Evolutionary conservation across 495 filamentous ascomycete genomes (phyloP), one percentile per base, ranked within the genome.

Genomic region (Aspergillus campestris): DNA sequence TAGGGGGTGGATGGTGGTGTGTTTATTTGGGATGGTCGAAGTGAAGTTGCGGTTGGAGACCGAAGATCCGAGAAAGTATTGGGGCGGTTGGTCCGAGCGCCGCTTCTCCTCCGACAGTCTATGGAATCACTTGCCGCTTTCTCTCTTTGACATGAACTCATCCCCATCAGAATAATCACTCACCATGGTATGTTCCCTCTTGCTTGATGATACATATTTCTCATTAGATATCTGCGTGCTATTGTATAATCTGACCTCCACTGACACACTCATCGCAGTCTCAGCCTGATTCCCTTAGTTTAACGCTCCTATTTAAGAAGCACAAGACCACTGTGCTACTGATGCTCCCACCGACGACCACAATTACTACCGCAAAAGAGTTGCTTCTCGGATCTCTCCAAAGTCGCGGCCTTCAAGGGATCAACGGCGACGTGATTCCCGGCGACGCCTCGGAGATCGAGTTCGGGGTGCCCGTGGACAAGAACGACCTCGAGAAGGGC

Each of bases 251-350:
- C 31, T 24, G 10, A 8, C 15, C 34, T 34, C 39, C 49, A 47
- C 43, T 39, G 35, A 18, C 8, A 31, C 15, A 38, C 35, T 35
- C 18, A 37, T 24, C 10, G 47, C 49, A 64, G 58, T 45, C 58
- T 18, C 61, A 61, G 12, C 31, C 52, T 34, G 61, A 70, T 44
- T 52, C 69, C 11, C 43, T 58, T 12, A 70, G 78, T 28, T 70
- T 78, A 64, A 88, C 86, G 8, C 61, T 95, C 32, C 77, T 83
- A 24, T 79, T 94, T 62, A 95, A 94, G 55, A 72, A 84, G 64
- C 80, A 84, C 62, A 84, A 79, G 46, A 82, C 80, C 45, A 94
- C 86, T 24, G 70, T 94, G 53, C 73, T 90, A 54, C 70, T 95
- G 28, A 79, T 86, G 51, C 72, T 82, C 28, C 73, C 78, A 32